Evolutionary conservation across 2,329 filamentous ascomycete species (phyloP).

Genomic region (Sclerotiophoma versabilis): DNA sequence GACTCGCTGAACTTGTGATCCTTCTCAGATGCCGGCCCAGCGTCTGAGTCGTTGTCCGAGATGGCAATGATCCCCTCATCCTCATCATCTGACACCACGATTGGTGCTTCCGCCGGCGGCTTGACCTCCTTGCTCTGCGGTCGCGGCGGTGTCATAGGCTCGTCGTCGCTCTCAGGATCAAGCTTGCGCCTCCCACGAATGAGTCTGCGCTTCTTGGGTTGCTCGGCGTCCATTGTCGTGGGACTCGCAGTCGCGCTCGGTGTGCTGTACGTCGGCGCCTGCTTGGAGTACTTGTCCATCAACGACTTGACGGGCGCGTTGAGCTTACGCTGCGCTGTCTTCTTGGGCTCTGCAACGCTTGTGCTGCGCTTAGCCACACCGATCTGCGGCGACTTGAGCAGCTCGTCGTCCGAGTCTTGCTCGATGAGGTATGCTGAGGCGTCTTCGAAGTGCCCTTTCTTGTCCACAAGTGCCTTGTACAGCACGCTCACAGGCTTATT

Average conservation of each 20-base stretch:
- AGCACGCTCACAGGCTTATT: constrained; percentile 56
- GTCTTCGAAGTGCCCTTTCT: constrained; percentile 62
- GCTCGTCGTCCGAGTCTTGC: constrained; percentile 46
- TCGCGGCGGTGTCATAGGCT: constrained; percentile 22
- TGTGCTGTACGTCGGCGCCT: constrained; percentile 26
- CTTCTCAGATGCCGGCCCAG: constrained; percentile 37
- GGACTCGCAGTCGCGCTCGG: constrained; percentile 25
- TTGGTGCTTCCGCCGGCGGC: constrained; percentile 17
- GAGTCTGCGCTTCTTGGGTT: constrained; percentile 52
- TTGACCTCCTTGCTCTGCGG: constrained; percentile 25
- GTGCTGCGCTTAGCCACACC: constrained; percentile 27
- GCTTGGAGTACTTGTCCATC: constrained; percentile 60
- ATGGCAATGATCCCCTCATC: constrained; percentile 47
- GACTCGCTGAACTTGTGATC: constrained; percentile 52
- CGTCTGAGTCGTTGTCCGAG: constrained; percentile 54
- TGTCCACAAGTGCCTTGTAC: constrained; percentile 58
- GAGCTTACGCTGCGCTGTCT: constrained; percentile 62
- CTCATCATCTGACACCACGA: constrained; percentile 37
- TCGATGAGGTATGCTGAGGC: constrained; percentile 48
- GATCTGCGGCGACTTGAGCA: constrained; percentile 35
- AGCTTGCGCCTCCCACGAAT: constrained; percentile 56
- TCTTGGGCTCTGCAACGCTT: constrained; percentile 46
- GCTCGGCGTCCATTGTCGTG: constrained; percentile 17
- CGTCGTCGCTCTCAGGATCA: constrained; percentile 37
- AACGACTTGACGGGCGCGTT: constrained; percentile 63